Evolutionary conservation across 345 rosid genomes (phyloP).

Genomic region (Eucalyptus pauciflora): DNA sequence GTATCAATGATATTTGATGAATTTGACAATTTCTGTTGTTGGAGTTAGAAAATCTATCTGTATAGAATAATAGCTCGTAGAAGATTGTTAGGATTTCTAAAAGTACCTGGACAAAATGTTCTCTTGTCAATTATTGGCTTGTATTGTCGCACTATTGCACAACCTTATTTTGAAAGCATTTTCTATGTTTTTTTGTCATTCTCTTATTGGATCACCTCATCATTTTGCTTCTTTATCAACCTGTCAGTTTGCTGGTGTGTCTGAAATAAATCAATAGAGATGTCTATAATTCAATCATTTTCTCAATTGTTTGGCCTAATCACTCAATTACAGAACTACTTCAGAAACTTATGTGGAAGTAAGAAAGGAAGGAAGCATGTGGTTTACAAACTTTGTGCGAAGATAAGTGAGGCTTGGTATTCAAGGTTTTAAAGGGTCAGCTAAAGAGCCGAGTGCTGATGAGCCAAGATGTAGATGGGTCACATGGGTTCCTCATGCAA

Average conservation of each 20-base stretch:
- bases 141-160: not conserved
- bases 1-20: not conserved
- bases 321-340: not conserved
- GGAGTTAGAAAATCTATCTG: not conserved
- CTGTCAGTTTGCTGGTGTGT: not conserved
- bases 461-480: not conserved
- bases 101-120: not conserved
- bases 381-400: not conserved
- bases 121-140: not conserved
- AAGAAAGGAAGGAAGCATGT: not conserved
- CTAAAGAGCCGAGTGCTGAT: not conserved
- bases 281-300: not conserved
- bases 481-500: not conserved
- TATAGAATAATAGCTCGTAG: not conserved
- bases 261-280: not conserved
- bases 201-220: not conserved
- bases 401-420: not conserved
- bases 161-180: not conserved
- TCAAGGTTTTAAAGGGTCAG: not conserved
- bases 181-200: not conserved
- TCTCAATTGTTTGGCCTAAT: not conserved
- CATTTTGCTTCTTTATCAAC: not conserved
- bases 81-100: not conserved
- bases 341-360: not conserved
- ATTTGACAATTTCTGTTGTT: not conserved